Evolutionary conservation across 805 yeast genomes (phyloP), one percentile per base, ranked within the genome.

Genomic region (Barnettozyma botsteinii): DNA sequence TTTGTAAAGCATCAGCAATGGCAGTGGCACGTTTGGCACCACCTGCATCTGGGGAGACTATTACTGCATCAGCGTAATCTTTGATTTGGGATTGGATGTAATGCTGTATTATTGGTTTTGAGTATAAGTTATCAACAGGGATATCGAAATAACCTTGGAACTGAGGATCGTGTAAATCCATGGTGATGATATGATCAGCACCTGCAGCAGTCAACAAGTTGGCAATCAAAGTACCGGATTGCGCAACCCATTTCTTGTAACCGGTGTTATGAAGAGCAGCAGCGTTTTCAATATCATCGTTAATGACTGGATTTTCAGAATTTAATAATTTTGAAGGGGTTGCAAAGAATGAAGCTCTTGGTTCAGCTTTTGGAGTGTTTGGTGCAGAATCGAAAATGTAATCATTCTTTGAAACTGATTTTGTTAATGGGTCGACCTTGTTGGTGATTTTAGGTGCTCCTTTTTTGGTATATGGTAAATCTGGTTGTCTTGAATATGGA

Each of bases 41-140:
- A 56, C 99, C 99, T 18, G 97, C 93, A 64, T 93, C 99, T 0
- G 99, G 99, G 1, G 96, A 87, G 25, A 93, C 97, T 52, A 93
- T 79, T 7, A 93, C 95, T 31, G 91, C 84, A 30, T 88, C 82
- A 49, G 76, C 76, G 57, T 79, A 86, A 46, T 85, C 64, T n/a
- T 94, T 91, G 41, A 93, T 79, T 47, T 72, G 70, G 43, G 81
- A 79, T 18, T 77, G 70, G 45, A 93, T 88, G 62, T 88, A 93
- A 50, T 85, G 84, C 59, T 85, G 89, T 41, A 91, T 67, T 42
- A 93, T 68, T 2, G 97, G 97, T 57, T 84, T 82, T 35, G 93
- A 85, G 60, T 86, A 87, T 49, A 93, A 61, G 59, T 93, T 93
- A 61, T 93, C 99, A 31, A 93, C 97, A 2, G 97, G 96, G 32